phyloP scores from a whole-genome alignment of 805 yeast genomes.

The Cyberlindnera bimundalis region DNA sequence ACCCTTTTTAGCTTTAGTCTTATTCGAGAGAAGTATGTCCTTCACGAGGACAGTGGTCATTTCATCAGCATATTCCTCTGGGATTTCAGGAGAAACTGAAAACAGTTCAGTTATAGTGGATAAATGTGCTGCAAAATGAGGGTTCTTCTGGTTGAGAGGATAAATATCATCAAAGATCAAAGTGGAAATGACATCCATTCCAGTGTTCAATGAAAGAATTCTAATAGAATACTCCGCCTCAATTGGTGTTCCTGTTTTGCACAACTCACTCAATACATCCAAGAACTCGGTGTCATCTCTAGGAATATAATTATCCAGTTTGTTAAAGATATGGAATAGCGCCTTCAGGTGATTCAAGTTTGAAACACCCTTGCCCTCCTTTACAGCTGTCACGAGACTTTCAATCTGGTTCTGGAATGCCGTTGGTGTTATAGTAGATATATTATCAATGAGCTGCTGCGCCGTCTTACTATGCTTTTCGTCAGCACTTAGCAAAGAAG shows the following conservation, averaged over 20 bases:
- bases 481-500: constrained; percentile 42
- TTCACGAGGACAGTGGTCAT: constrained; percentile 59
- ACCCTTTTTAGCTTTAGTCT: constrained; percentile 31
- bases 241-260: constrained; percentile 48
- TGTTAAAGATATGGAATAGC: constrained; percentile 52
- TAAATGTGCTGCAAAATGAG: constrained; percentile 50
- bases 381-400: constrained; percentile 42
- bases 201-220: constrained; percentile 46
- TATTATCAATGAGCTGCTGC: constrained; percentile 52
- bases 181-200: constrained; percentile 38
- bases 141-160: constrained; percentile 44
- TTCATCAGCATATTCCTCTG: constrained; percentile 53
- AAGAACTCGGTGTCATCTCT: constrained; percentile 39
- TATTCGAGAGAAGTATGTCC: constrained; percentile 55
- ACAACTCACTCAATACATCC: constrained; percentile 43
- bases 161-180: constrained; percentile 40
- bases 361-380: constrained; percentile 19
- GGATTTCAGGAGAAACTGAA: constrained; percentile 41
- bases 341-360: constrained; percentile 47
- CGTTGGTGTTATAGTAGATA: constrained; percentile 59
- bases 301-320: constrained; percentile 46
- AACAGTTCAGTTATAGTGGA: constrained; percentile 60
- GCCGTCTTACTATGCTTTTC: constrained; percentile 36
- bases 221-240: constrained; percentile 67
- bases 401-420: constrained; percentile 59